phyloP scores from a whole-genome alignment of 768 basidiomycete species.

The Nevesoporus exiguus region DNA sequence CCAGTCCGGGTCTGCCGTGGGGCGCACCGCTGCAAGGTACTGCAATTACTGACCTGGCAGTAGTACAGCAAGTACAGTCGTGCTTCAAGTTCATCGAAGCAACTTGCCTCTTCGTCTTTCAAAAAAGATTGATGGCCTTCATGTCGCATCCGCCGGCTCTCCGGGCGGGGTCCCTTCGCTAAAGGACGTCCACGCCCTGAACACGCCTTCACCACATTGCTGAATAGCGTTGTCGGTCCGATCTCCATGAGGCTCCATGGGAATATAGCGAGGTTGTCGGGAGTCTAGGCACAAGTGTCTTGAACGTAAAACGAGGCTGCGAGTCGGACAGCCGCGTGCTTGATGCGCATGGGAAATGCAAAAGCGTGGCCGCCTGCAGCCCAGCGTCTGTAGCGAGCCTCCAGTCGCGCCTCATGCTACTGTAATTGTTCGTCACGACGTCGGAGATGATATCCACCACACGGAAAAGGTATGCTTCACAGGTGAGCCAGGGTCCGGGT shows the following conservation, averaged over 20 bases:
- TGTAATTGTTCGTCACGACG: background rate
- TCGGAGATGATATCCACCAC: constrained; percentile 18
- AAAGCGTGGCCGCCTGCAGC: too few relatives aligned
- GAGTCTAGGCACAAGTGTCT: background rate
- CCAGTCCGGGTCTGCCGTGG: background rate
- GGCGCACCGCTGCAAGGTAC: constrained; percentile 3
- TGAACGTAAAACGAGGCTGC: constrained; percentile 8
- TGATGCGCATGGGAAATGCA: background rate
- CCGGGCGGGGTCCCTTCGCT: constrained; percentile 13
- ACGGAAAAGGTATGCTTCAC: constrained; percentile 16
- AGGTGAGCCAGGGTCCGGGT: background rate
- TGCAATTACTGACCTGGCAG: constrained; percentile 6
- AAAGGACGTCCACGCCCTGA: constrained; percentile 9
- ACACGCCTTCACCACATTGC: constrained; percentile 20
- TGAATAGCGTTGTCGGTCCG: background rate
- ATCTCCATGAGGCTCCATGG: constrained; percentile 16
- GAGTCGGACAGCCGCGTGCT: constrained; percentile 2
- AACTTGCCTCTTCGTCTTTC: background rate
- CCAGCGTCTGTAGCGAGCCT: too few relatives aligned
- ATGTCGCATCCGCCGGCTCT: constrained; percentile 6
- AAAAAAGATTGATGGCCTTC: constrained; percentile 4
- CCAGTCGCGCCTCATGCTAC: background rate
- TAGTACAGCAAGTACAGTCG: constrained; percentile 5
- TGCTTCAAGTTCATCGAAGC: background rate
- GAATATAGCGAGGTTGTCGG: constrained; percentile 17